Conservation (phyloP, 2,329 filamentous ascomycete genomes). For the Teratosphaeria pseudoeucalypti region DNA sequence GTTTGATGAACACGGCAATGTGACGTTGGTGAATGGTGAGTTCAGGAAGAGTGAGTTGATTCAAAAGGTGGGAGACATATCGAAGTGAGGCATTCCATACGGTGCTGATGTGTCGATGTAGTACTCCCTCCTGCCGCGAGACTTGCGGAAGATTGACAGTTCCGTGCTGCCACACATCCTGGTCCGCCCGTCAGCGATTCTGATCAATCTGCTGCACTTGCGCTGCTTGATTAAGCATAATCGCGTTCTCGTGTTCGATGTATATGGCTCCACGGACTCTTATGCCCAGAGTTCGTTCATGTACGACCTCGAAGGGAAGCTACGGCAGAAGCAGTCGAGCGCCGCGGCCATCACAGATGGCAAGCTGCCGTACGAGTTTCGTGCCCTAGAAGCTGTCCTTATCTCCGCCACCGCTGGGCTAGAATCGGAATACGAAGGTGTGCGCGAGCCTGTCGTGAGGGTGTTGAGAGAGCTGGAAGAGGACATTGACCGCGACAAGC, state of each 20-base stretch:
- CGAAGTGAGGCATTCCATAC: neutral
- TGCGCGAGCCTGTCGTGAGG: slow-evolving; percentile 81
- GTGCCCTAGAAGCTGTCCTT: slow-evolving; percentile 86
- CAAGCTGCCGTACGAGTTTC: slow-evolving; percentile 84
- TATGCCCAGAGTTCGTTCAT: slow-evolving; percentile 96
- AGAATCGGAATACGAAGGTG: slow-evolving; percentile 88
- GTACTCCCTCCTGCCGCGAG: slow-evolving; percentile 87
- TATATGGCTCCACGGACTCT: slow-evolving; percentile 86
- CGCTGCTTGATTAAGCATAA: slow-evolving; percentile 93
- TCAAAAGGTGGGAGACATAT: slow-evolving; percentile 48
- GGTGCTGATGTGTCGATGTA: slow-evolving; percentile 33
- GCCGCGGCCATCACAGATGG: slow-evolving; percentile 35
- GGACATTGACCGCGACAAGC: slow-evolving; percentile 89
- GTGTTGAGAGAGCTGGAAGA: slow-evolving; percentile 87
- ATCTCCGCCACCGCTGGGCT: slow-evolving; percentile 87
- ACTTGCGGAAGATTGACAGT: slow-evolving; percentile 95
- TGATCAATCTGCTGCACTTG: slow-evolving; percentile 92
- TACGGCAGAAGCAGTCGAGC: slow-evolving; percentile 64
- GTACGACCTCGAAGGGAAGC: slow-evolving; percentile 88
- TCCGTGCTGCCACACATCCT: slow-evolving; percentile 92
- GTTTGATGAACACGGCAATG: slow-evolving; percentile 82
- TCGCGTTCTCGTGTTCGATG: slow-evolving; percentile 88
- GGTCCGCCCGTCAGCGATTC: slow-evolving; percentile 80
- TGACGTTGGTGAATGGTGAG: slow-evolving; percentile 85
- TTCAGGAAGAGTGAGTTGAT: slow-evolving; percentile 98